Conservation (phyloP, 129 eudicot genomes). For the Chrysanthemum lavandulifolium region DNA sequence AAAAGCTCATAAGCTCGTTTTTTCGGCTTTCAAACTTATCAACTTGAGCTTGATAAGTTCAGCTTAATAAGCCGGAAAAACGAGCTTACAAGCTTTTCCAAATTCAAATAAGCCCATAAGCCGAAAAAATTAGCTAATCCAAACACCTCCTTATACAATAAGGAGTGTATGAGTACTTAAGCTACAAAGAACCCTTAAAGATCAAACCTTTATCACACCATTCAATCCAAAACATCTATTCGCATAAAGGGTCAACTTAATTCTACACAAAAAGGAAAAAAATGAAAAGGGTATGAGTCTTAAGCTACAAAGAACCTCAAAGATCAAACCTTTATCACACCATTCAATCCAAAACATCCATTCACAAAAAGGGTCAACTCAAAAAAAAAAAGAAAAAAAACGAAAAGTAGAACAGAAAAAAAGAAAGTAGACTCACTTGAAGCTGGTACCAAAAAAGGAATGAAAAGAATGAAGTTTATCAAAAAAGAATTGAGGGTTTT, state of each 20-base stretch:
- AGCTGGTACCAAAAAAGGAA: constrained; percentile 50
- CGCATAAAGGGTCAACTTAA: no score
- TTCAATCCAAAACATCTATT: not conserved
- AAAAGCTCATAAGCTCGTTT: no score
- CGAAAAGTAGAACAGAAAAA: no score
- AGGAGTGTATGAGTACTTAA: not conserved
- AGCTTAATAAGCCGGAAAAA: no score
- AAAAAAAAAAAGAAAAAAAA: not conserved
- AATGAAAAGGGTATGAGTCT: not conserved
- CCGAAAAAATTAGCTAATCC: no score
- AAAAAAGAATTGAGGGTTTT: constrained; percentile 52
- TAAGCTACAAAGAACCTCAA: constrained; percentile 1
- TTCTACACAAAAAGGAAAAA: not conserved
- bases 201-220: not conserved
- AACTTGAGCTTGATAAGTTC: no score
- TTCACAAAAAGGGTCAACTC: not conserved
- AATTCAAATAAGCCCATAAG: no score
- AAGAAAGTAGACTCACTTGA: constrained; percentile 46
- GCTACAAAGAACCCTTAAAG: no score
- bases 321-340: constrained; percentile 5
- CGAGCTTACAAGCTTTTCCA: no score
- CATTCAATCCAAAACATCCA: not conserved
- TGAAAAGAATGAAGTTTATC: constrained; percentile 75
- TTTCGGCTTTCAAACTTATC: no score
- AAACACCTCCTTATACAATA: no score